Evolutionary conservation across 306 rosid genomes (phyloP).

Genomic region (Urtica urens): DNA sequence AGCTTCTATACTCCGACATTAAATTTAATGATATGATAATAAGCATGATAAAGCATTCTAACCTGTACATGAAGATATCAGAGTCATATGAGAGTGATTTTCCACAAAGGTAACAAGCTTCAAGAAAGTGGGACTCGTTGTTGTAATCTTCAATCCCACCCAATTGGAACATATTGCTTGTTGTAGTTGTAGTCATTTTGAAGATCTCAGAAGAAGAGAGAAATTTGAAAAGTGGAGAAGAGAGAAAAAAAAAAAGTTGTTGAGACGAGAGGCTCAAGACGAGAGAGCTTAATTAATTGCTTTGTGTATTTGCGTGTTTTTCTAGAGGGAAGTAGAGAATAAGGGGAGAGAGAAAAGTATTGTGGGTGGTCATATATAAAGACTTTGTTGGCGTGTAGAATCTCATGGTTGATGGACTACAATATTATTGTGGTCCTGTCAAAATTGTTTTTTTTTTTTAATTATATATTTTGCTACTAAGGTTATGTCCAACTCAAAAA

Average conservation of each 20-base stretch:
- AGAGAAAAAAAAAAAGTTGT: not conserved
- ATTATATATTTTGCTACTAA: too few species aligned
- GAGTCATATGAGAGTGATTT: slow-evolving; percentile 51
- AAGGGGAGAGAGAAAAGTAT: not conserved
- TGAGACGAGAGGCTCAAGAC: too few species aligned
- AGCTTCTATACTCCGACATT: too few species aligned
- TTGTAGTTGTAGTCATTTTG: slow-evolving; percentile 35
- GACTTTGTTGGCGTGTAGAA: slow-evolving; percentile 6
- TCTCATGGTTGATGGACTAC: slow-evolving; percentile 1
- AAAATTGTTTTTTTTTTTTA: too few species aligned
- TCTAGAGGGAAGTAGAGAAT: not conserved
- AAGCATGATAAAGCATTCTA: not conserved
- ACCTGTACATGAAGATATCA: slow-evolving; percentile 98
- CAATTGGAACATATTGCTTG: slow-evolving; percentile 43
- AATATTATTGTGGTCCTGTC: not conserved
- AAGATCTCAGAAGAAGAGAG: not conserved
- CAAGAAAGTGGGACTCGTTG: slow-evolving; percentile 70
- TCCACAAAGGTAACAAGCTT: slow-evolving; percentile 68
- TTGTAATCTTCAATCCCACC: slow-evolving; percentile 31
- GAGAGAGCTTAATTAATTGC: too few species aligned
- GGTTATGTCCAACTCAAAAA: too few species aligned
- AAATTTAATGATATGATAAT: not conserved
- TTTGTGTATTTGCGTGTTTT: not conserved
- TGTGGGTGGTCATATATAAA: slow-evolving; percentile 24
- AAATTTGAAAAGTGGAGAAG: not conserved